Evolutionary conservation across 2,329 filamentous ascomycete genomes (phyloP).

Genomic region (Hymenoscyphus fraxineus): DNA sequence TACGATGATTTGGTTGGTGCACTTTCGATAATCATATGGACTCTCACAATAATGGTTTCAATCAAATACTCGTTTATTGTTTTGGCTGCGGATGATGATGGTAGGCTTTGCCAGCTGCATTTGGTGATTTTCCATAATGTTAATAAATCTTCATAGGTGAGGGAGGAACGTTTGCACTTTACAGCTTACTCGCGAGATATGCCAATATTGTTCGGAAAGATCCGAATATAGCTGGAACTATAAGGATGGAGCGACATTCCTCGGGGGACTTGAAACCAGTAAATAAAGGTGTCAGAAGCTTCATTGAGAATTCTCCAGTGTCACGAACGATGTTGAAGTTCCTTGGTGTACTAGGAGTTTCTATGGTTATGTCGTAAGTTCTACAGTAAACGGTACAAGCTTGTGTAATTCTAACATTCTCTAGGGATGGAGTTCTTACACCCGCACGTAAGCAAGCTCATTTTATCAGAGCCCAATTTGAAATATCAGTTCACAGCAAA

Average conservation of each 20-base stretch:
- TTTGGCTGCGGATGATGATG: constrained; percentile 64
- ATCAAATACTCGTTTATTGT: constrained; percentile 67
- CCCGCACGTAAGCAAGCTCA: constrained; percentile 45
- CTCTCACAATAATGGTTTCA: constrained; percentile 64
- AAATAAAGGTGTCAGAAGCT: constrained; percentile 50
- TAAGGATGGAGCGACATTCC: constrained; percentile 56
- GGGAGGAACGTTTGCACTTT: constrained; percentile 65
- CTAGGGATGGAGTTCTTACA: constrained; percentile 60
- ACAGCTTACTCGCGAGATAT: constrained; percentile 60
- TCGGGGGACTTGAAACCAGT: constrained; percentile 53
- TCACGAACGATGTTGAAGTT: constrained; percentile 54
- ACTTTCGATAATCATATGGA: constrained; percentile 67
- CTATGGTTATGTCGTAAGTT: constrained; percentile 54
- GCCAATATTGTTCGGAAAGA: constrained; percentile 58
- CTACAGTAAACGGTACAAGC: constrained; percentile 18
- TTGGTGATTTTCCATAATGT: neutral
- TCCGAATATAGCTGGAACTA: constrained; percentile 50
- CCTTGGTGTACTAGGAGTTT: constrained; percentile 62
- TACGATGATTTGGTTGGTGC: constrained; percentile 60
- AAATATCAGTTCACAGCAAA: too few species aligned
- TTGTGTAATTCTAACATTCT: constrained; percentile 12
- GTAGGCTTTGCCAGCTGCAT: constrained; percentile 1
- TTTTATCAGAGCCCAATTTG: too few species aligned
- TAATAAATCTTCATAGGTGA: constrained; percentile 41
- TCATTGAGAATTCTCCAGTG: constrained; percentile 53